A percentile compares a stretch with the other conserved stretches of the same genome.
Conservation (phyloP, 2,329 filamentous ascomycete species). For the Trichoderma sp. region DNA sequence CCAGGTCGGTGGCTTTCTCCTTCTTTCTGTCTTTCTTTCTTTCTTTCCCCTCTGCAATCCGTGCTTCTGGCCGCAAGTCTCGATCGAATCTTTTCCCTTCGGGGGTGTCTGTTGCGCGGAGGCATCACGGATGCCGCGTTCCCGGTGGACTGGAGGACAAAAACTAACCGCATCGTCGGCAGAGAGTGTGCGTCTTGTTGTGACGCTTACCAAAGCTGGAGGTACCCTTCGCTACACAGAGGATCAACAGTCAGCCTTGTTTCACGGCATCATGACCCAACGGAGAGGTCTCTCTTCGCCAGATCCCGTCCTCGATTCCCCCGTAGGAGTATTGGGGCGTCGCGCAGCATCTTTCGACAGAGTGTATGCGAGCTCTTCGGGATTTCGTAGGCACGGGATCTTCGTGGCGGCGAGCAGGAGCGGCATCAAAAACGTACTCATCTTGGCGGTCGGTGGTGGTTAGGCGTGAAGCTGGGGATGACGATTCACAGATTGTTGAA, state of each 20-base stretch:
- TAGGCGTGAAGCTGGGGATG: constrained; percentile 45
- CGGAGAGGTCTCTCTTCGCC: neutral
- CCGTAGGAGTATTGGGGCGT: neutral
- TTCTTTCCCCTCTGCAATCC: constrained; percentile 20
- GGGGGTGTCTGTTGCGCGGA: constrained; percentile 3
- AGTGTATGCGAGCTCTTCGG: constrained; percentile 7
- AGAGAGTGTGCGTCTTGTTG: constrained; percentile 98
- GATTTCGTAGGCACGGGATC: constrained; percentile 8
- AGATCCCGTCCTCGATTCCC: constrained; percentile 8
- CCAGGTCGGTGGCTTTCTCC: constrained; percentile 2
- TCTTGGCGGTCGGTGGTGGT: constrained; percentile 57
- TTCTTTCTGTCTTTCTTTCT: no score
- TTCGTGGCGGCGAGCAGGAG: constrained; percentile 5
- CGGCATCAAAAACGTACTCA: constrained; percentile 52
- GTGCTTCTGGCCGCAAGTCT: constrained; percentile 16
- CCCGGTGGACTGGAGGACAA: constrained; percentile 22
- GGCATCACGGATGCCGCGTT: constrained; percentile 20
- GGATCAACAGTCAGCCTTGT: constrained; percentile 35
- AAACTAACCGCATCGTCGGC: constrained; percentile 94
- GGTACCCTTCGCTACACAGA: constrained; percentile 57
- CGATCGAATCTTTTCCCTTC: constrained; percentile 6
- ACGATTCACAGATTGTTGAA: constrained; percentile 43
- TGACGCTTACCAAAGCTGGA: constrained; percentile 69
- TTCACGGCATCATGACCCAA: neutral
- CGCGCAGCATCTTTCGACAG: constrained; percentile 21